Conservation (phyloP, 306 rosid genomes). For the Casuarina cunninghamiana region DNA sequence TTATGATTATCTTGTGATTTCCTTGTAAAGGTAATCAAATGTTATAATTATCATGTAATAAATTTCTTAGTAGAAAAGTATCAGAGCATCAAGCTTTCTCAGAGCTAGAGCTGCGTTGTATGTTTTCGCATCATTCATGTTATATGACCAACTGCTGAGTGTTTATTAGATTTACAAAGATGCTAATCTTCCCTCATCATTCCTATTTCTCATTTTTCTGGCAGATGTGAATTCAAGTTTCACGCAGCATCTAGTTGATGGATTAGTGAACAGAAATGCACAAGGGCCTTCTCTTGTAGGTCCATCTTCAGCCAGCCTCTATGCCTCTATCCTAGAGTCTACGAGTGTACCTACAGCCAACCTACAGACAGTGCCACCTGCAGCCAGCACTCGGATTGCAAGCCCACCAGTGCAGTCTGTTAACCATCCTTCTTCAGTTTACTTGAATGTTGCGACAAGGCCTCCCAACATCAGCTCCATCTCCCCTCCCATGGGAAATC, state of each 20-base stretch:
- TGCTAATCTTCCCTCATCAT: background rate
- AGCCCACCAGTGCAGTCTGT: conserved; percentile 33
- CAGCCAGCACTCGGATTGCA: conserved; percentile 21
- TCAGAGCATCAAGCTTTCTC: background rate
- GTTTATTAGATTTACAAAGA: background rate
- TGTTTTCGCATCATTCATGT: background rate
- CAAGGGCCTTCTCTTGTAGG: conserved; percentile 28
- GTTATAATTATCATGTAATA: background rate
- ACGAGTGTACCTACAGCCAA: conserved; percentile 15
- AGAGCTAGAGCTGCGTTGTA: background rate
- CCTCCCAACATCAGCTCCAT: conserved; percentile 42
- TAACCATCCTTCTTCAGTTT: conserved; percentile 27
- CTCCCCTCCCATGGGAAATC: conserved; percentile 36
- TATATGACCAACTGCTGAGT: background rate
- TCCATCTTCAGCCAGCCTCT: conserved; percentile 28
- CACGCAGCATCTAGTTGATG: conserved; percentile 36
- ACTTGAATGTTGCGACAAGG: conserved; percentile 38
- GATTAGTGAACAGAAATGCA: conserved; percentile 38
- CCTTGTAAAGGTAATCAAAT: background rate
- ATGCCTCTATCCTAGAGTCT: conserved; percentile 34
- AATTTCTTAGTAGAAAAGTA: background rate
- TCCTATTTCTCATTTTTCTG: conserved; percentile 1
- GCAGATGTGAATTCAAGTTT: conserved; percentile 47
- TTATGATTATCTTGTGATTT: background rate
- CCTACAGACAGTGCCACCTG: conserved; percentile 23